Evolutionary conservation across 768 basidiomycete species (phyloP).

Genomic region (Trametes gibbosa): DNA sequence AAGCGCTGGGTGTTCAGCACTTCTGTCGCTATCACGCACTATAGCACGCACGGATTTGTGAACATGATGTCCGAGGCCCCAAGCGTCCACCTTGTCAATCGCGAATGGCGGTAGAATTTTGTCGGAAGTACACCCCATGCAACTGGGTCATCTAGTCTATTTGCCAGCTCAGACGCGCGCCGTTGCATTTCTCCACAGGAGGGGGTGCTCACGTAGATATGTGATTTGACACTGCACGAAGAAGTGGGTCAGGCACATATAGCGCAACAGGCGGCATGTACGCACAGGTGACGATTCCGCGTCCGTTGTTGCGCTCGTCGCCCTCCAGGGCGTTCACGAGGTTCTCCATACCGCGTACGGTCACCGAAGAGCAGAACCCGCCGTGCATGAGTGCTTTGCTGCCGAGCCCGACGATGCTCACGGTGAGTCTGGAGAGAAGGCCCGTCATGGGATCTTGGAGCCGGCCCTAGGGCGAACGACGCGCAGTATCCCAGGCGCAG

Average conservation of each 20-base stretch:
- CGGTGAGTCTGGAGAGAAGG: slow-evolving; percentile 56
- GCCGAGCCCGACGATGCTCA: slow-evolving; percentile 66
- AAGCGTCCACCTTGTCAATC: slow-evolving; percentile 82
- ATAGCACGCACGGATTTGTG: slow-evolving; percentile 72
- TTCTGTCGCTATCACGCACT: background rate
- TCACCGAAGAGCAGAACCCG: slow-evolving; percentile 60
- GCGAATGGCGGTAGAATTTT: slow-evolving; percentile 53
- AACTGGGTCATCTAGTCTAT: slow-evolving; percentile 77
- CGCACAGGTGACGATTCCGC: slow-evolving; percentile 74
- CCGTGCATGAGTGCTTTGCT: slow-evolving; percentile 76
- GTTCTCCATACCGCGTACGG: slow-evolving; percentile 66
- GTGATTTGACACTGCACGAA: slow-evolving; percentile 78
- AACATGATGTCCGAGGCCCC: slow-evolving; percentile 95
- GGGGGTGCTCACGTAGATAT: slow-evolving; percentile 72
- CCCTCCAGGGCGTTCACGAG: slow-evolving; percentile 61
- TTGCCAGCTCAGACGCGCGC: too few species aligned
- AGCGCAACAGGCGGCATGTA: slow-evolving; percentile 8
- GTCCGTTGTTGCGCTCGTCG: slow-evolving; percentile 43
- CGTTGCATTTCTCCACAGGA: background rate
- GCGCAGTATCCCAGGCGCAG: background rate
- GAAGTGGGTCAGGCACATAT: background rate
- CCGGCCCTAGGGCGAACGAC: background rate
- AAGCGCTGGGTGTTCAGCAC: background rate
- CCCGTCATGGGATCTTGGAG: too few species aligned
- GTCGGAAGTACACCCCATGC: slow-evolving; percentile 85